Conservation (phyloP, 495 filamentous ascomycete genomes). For the Penicillium parvum region DNA sequence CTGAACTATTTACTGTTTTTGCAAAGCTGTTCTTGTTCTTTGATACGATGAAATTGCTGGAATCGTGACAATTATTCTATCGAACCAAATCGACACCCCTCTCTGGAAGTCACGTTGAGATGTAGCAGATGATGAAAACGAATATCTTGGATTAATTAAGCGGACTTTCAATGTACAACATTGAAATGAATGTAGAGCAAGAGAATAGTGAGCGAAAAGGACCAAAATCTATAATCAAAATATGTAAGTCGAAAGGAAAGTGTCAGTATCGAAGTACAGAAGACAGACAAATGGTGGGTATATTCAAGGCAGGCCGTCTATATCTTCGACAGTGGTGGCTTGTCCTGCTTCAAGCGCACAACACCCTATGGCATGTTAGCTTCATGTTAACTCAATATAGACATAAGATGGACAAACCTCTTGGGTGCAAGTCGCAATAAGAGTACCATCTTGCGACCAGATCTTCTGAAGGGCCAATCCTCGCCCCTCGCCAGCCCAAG, state of each 20-base stretch:
- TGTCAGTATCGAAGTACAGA: neutral
- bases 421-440: slow-evolving; percentile 64
- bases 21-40: neutral
- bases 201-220: neutral
- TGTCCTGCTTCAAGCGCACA: slow-evolving; percentile 44
- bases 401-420: slow-evolving; percentile 32
- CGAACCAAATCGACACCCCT: too few species aligned
- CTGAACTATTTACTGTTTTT: slow-evolving; percentile 18
- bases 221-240: slow-evolving; percentile 13
- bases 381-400: neutral
- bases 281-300: slow-evolving; percentile 4
- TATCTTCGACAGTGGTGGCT: slow-evolving; percentile 39
- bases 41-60: too few species aligned
- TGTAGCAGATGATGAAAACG: too few species aligned
- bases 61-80: too few species aligned
- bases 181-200: too few species aligned
- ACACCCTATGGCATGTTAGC: slow-evolving; percentile 32
- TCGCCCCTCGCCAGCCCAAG: slow-evolving; percentile 90
- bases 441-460: slow-evolving; percentile 71
- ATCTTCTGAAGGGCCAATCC: slow-evolving; percentile 86
- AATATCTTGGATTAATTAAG: too few species aligned
- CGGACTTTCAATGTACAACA: too few species aligned
- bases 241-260: slow-evolving; percentile 5
- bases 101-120: too few species aligned
- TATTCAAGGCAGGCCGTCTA: slow-evolving; percentile 12